Percentiles rank a stretch among this genome's conserved stretches.
These are phyloP conservation scores for Backusella luteola DNA, from an alignment of 192 early-diverging fungal species.

Conservation along the genomic window DNA sequence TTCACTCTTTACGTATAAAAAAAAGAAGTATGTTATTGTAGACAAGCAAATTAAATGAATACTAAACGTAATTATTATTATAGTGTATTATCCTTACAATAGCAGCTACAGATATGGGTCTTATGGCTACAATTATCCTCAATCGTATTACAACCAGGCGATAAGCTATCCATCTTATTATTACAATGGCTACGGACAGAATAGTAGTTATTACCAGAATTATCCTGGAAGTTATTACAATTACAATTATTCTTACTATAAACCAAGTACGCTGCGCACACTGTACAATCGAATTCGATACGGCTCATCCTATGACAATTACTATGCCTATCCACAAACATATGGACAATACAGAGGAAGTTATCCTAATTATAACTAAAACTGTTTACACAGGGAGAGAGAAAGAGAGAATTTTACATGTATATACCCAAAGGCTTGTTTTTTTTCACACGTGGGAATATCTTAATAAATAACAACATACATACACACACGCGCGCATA, in stretches of 20 bases:
- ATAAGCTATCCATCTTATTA: neutral
- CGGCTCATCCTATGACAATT: neutral
- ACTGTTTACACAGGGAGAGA: neutral
- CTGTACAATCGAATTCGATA: neutral
- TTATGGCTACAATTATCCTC: neutral
- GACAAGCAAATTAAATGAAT: neutral
- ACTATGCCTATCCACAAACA: neutral
- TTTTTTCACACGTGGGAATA: conserved; percentile 2
- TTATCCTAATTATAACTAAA: neutral
- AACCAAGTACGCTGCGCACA: conserved; percentile 4
- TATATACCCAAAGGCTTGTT: neutral
- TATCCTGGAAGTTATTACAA: neutral
- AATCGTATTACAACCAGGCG: neutral
- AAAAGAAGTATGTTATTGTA: neutral
- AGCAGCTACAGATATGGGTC: neutral
- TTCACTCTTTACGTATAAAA: neutral
- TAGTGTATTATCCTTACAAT: neutral
- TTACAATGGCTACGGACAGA: neutral
- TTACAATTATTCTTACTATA: neutral
- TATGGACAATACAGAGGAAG: neutral
- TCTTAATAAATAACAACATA: neutral
- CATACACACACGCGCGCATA: neutral
- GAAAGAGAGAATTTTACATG: no score
- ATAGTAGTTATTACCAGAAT: neutral
- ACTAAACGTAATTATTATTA: neutral